These are phyloP conservation scores for Auricularia sp. DNA, from an alignment of 768 basidiomycete species.

Conservation along the genomic window DNA sequence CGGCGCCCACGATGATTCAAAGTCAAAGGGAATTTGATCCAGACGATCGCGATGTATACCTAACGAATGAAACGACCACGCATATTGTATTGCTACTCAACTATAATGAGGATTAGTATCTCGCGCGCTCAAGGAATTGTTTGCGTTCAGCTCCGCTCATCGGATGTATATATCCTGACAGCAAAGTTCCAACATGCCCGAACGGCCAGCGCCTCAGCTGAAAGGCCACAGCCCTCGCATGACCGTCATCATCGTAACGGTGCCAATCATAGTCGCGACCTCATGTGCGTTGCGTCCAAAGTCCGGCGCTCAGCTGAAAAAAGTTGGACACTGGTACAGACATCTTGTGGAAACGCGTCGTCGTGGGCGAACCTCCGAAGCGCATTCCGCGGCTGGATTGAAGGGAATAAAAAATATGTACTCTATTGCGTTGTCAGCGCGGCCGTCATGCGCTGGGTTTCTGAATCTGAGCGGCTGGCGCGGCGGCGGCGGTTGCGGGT, in stretches of 20 bases:
- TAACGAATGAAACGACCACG: too few relatives aligned
- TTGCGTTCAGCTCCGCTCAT: too few relatives aligned
- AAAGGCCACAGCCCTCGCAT: not conserved
- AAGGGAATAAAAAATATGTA: not conserved
- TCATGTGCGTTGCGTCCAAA: slow-evolving; percentile 37
- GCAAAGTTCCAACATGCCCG: not conserved
- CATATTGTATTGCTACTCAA: too few relatives aligned
- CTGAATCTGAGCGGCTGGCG: slow-evolving; percentile 8
- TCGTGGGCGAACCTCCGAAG: slow-evolving; percentile 41
- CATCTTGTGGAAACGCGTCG: slow-evolving; percentile 58
- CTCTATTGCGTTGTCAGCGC: slow-evolving; percentile 10
- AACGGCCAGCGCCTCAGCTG: not conserved
- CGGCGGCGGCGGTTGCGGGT: slow-evolving; percentile 13
- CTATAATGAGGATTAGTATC: too few relatives aligned
- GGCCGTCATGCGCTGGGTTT: too few relatives aligned
- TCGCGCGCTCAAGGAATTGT: too few relatives aligned
- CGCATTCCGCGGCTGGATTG: not conserved
- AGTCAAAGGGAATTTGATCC: too few relatives aligned
- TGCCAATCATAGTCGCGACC: slow-evolving; percentile 56
- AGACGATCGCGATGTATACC: too few relatives aligned
- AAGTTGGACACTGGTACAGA: slow-evolving; percentile 1
- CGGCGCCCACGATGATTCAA: too few relatives aligned
- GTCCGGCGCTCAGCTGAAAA: slow-evolving; percentile 4
- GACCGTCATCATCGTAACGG: slow-evolving; percentile 41
- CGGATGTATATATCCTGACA: not conserved